Conservation (phyloP, 1,139 yeast species). For the Geotrichum siamense region DNA sequence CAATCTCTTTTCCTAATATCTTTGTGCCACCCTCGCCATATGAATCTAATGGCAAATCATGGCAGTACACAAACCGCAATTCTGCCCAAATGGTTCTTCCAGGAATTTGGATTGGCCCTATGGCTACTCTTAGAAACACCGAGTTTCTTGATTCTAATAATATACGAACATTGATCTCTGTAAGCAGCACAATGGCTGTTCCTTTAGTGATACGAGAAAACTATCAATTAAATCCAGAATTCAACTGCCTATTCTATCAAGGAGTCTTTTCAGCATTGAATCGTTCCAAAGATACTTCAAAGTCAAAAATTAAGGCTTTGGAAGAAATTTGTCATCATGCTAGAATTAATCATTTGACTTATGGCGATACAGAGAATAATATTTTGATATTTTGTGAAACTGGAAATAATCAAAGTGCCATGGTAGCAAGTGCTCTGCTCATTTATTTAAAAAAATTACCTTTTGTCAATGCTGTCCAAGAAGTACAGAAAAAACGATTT, state of each 20-base stretch:
- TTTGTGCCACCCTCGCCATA: slow-evolving; percentile 28
- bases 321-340: slow-evolving; percentile 20
- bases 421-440: slow-evolving; percentile 30
- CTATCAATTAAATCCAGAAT: slow-evolving; percentile 17
- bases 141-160: slow-evolving; percentile 24
- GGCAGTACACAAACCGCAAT: slow-evolving; percentile 31
- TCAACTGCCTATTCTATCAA: slow-evolving; percentile 13
- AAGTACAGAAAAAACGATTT: slow-evolving; percentile 29
- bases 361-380: slow-evolving; percentile 14
- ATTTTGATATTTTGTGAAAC: slow-evolving; percentile 31
- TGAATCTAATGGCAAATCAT: slow-evolving; percentile 22
- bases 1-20: slow-evolving; percentile 22
- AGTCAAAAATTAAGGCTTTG: slow-evolving; percentile 21
- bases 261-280: background rate
- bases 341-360: slow-evolving; percentile 3
- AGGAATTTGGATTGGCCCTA: slow-evolving; percentile 33
- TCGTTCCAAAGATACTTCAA: background rate
- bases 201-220: slow-evolving; percentile 14
- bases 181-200: slow-evolving; percentile 14
- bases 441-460: slow-evolving; percentile 22
- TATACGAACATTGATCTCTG: slow-evolving; percentile 25
- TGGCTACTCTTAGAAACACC: slow-evolving; percentile 25
- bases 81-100: slow-evolving; percentile 21
- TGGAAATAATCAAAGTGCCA: slow-evolving; percentile 32
- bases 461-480: slow-evolving; percentile 27